Base-by-base conservation (phyloP, 2,329 filamentous ascomycete species). In the Diaporthe capsici region DNA sequence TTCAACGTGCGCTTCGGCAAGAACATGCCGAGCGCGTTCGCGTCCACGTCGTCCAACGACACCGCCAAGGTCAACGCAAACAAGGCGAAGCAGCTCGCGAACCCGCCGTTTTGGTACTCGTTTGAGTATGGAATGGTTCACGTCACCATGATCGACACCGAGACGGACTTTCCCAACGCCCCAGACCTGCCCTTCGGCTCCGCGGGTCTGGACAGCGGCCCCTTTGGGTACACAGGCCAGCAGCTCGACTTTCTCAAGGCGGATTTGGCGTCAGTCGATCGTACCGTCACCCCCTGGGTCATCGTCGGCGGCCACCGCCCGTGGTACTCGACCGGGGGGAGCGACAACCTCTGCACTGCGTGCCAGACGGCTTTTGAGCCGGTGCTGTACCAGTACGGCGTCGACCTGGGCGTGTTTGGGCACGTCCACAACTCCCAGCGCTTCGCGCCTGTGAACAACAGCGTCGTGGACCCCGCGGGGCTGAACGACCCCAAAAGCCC, bases 71-170 rank as follows among this genome's bases (percentile, higher is more conserved):
- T 85, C 4, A 82, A 81, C 34, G 88, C 89, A 60, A 85, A 86
- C 76, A 85, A 85, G 78, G 89, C 89, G 2, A 78, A 80, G 31
- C 34, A 80, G 53, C 83, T 89, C 12, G 83, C 88, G 6, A 84
- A 87, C n/a, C 87, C 89, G 22, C 87, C 88, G 0, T 90, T 90
- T 79, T 91, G 89, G 89, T 91, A 90, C 82, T 89, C 87, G 0
- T 91, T 91, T 79, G 89, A 91, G 76, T 90, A 91, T 80, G 89
- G 89, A 76, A 88, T 90, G 87, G 85, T 83, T 0, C 89, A 91
- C 80, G 81, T 89, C 72, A 82, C 86, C 49, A 88, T 89, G 87
- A 85, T 91, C 76, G 83, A 91, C 82, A 91, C 89, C 0, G 89
- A 91, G 78, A 91, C 89, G 2, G 89, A 91, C 81, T 90, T 91